Percentiles rank a stretch among this genome's conserved stretches.
phyloP scores from a whole-genome alignment of 2,329 filamentous ascomycete species.

The Penicillium sp. region DNA sequence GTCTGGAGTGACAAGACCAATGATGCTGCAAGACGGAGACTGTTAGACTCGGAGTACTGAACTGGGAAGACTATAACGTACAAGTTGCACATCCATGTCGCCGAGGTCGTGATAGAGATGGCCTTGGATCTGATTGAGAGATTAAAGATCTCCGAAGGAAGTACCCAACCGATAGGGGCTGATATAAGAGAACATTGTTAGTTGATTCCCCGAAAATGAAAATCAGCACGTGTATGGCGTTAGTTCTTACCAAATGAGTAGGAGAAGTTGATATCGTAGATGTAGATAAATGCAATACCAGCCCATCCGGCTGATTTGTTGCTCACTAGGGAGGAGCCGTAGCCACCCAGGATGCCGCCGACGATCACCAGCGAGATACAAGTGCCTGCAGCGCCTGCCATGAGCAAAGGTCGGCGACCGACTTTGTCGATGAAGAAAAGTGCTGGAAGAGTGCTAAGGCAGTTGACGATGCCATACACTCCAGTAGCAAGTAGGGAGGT shows the following conservation, averaged over 20 bases:
- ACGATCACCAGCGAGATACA: conserved; percentile 39
- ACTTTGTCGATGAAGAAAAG: conserved; percentile 39
- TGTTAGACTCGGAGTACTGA: background rate
- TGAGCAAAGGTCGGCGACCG: conserved; percentile 35
- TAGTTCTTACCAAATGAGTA: conserved; percentile 37
- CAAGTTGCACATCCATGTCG: conserved; percentile 44
- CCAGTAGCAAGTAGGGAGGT: conserved; percentile 39
- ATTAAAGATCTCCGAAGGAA: conserved; percentile 43
- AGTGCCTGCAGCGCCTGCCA: conserved; percentile 38
- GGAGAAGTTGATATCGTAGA: conserved; percentile 41
- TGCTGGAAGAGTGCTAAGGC: conserved; percentile 35
- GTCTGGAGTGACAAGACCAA: conserved; percentile 38
- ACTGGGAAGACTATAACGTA: conserved; percentile 17
- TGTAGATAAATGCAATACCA: conserved; percentile 41
- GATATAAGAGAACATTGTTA: background rate
- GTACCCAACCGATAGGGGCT: conserved; percentile 42
- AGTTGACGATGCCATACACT: conserved; percentile 43
- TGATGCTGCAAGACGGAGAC: conserved; percentile 26
- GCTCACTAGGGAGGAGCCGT: conserved; percentile 28
- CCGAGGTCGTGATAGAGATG: conserved; percentile 40
- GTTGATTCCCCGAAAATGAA: background rate
- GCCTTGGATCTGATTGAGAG: conserved; percentile 40
- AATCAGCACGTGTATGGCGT: background rate
- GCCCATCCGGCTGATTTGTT: conserved; percentile 38
- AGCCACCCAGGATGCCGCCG: conserved; percentile 35